Conservation (phyloP, 768 basidiomycete genomes). For the Porpolomopsis calyptriformis region DNA sequence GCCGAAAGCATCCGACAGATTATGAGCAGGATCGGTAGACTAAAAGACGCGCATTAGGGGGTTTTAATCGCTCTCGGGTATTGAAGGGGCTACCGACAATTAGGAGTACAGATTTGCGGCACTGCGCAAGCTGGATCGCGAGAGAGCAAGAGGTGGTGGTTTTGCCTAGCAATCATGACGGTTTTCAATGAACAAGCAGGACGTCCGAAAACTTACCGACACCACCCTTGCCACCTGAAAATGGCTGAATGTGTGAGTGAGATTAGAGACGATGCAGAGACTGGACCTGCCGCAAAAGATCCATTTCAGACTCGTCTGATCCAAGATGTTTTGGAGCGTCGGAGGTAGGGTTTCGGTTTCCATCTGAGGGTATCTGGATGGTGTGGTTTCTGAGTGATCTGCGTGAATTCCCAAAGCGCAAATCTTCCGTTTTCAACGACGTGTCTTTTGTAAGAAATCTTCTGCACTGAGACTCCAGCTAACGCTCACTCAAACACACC, state of each 20-base stretch:
- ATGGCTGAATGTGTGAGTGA: constrained; percentile 10
- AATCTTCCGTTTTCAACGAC: too few relatives aligned
- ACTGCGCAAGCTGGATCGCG: constrained; percentile 88
- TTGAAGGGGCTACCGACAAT: constrained; percentile 51
- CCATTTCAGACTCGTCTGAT: constrained; percentile 92
- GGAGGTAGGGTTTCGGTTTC: constrained; percentile 60
- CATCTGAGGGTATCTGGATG: too few relatives aligned
- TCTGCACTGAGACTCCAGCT: too few relatives aligned
- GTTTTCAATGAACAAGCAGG: constrained; percentile 4
- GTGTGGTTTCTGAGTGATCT: neutral
- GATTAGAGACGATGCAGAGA: neutral
- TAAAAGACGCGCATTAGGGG: constrained; percentile 20
- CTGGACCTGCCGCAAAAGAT: constrained; percentile 85
- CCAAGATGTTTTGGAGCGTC: constrained; percentile 88
- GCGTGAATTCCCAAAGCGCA: neutral
- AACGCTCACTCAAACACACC: too few relatives aligned
- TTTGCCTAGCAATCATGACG: constrained; percentile 51
- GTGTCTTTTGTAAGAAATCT: too few relatives aligned
- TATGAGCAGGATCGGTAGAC: constrained; percentile 99
- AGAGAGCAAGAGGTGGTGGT: constrained; percentile 97
- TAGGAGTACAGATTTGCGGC: constrained; percentile 89
- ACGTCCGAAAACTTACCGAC: constrained; percentile 56
- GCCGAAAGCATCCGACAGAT: constrained; percentile 94
- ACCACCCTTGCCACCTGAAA: constrained; percentile 92
- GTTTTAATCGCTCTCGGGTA: neutral